Conservation (phyloP, 768 basidiomycete genomes). For the Coprinellus micaceus region DNA sequence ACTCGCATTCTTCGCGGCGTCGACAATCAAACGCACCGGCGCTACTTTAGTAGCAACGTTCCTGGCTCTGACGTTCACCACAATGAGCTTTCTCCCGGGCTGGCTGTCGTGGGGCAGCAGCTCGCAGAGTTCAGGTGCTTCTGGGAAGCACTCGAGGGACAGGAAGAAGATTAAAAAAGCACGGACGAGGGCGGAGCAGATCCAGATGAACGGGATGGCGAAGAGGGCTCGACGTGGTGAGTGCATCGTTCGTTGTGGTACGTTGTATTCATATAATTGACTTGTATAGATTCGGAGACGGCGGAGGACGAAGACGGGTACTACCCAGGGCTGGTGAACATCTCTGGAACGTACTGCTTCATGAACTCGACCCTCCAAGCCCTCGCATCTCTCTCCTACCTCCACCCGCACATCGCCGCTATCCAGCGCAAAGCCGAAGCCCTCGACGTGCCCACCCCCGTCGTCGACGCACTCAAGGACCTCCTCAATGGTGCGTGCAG, state of each 20-base stretch:
- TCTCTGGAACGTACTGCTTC: constrained; percentile 95
- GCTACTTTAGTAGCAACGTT: constrained; percentile 20
- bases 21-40: constrained; percentile 23
- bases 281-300: constrained; percentile 10
- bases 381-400: constrained; percentile 79
- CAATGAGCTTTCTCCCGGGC: constrained; percentile 47
- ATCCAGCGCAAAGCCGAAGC: constrained; percentile 75
- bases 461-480: constrained; percentile 75
- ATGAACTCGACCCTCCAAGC: constrained; percentile 98
- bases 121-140: constrained; percentile 9
- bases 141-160: constrained; percentile 22
- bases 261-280: too few species aligned
- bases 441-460: constrained; percentile 79
- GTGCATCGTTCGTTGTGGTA: constrained; percentile 10
- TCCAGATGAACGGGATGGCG: constrained; percentile 39
- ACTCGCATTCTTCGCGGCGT: constrained; percentile 41
- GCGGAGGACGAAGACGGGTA: constrained; percentile 37
- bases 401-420: constrained; percentile 74
- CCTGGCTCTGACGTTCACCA: constrained; percentile 23
- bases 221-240: constrained; percentile 19
- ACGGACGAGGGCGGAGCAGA: constrained; percentile 56
- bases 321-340: constrained; percentile 92
- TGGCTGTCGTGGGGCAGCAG: constrained; percentile 58
- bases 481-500: constrained; percentile 58
- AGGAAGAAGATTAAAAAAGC: constrained; percentile 48